Evolutionary conservation across 768 basidiomycete species (phyloP).

Genomic region (Xerocomus brunneocitrinus): DNA sequence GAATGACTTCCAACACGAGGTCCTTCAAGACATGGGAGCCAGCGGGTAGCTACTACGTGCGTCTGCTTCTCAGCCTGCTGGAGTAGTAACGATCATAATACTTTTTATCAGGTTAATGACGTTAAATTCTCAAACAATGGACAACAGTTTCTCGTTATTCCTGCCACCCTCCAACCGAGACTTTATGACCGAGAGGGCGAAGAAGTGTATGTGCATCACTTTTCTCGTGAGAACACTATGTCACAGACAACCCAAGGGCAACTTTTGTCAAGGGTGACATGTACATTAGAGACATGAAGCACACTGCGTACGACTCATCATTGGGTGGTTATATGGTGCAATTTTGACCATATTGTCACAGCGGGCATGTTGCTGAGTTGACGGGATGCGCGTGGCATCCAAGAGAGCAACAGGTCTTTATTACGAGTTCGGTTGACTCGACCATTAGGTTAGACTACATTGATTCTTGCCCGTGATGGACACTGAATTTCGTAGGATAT

Average conservation of each 20-base stretch:
- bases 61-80: constrained; percentile 10
- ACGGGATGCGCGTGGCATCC: constrained; percentile 94
- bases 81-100: background rate
- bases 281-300: constrained; percentile 97
- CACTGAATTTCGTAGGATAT: constrained; percentile 56
- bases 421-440: constrained; percentile 93
- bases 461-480: background rate
- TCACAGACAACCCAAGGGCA: constrained; percentile 58
- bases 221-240: constrained; percentile 28
- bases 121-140: constrained; percentile 86
- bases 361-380: constrained; percentile 92
- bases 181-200: constrained; percentile 91
- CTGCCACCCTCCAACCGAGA: constrained; percentile 83
- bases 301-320: constrained; percentile 74
- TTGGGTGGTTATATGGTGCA: constrained; percentile 2
- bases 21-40: constrained; percentile 98
- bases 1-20: constrained; percentile 86
- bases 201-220: constrained; percentile 63
- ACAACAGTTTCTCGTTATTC: constrained; percentile 79
- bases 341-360: constrained; percentile 29
- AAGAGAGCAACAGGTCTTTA: constrained; percentile 74
- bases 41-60: constrained; percentile 85
- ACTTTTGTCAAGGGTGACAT: constrained; percentile 92
- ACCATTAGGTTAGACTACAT: constrained; percentile 72
- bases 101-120: constrained; percentile 70